Evolutionary conservation across 163 green algal species (phyloP).

Genomic region (Chlorella variabilis): DNA sequence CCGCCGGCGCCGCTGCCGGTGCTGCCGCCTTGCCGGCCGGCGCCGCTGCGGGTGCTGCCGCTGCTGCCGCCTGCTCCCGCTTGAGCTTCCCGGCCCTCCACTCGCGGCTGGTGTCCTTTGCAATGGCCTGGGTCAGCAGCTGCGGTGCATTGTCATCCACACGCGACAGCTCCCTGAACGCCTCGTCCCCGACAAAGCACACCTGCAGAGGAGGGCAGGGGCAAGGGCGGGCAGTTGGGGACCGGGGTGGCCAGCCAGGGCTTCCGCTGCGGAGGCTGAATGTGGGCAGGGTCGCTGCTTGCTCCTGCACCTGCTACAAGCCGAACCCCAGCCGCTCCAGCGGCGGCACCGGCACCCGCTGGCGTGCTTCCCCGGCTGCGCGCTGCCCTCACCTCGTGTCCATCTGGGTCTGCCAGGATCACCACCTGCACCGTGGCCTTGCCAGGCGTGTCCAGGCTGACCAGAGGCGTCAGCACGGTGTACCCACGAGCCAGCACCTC

Average conservation of each 20-base stretch:
- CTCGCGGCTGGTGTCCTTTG: conserved; percentile 45
- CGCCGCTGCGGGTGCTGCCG: background rate
- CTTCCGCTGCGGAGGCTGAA: too few relatives aligned
- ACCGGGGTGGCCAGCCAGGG: too few relatives aligned
- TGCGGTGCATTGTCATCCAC: conserved; percentile 44
- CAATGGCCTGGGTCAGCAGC: conserved; percentile 51
- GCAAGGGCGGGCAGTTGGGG: too few relatives aligned
- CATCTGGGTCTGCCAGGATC: conserved; percentile 64
- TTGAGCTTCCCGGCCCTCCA: conserved; percentile 43
- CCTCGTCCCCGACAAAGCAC: conserved; percentile 62
- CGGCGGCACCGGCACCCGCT: too few relatives aligned
- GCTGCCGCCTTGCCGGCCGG: background rate
- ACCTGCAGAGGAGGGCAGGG: too few relatives aligned
- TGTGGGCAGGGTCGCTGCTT: too few relatives aligned
- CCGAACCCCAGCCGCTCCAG: too few relatives aligned
- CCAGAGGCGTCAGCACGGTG: conserved; percentile 53
- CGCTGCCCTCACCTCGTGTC: conserved; percentile 51
- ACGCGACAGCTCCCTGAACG: conserved; percentile 55
- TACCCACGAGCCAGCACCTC: conserved; percentile 47
- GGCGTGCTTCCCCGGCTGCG: background rate
- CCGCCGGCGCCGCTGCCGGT: too few relatives aligned
- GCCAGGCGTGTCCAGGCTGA: conserved; percentile 60
- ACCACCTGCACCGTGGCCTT: conserved; percentile 68
- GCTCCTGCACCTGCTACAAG: too few relatives aligned
- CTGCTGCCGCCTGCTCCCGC: background rate